A percentile compares a stretch with the other conserved stretches of the same genome.
These are phyloP conservation scores for Chiua virens DNA, from an alignment of 768 basidiomycete genomes.

Conservation along the genomic window DNA sequence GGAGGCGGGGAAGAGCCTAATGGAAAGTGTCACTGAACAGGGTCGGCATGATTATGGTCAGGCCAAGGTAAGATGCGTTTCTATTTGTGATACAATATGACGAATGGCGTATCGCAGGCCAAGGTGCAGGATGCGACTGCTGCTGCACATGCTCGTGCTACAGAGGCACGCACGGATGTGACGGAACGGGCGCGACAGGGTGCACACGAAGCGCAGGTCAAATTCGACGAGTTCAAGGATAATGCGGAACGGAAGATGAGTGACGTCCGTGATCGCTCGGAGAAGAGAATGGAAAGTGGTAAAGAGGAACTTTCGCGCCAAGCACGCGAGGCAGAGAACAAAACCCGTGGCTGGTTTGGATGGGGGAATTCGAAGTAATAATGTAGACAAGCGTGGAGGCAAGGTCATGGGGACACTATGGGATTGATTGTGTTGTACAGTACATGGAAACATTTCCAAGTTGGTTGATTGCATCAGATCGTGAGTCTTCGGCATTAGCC, in stretches of 20 bases:
- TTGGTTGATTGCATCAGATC: not conserved
- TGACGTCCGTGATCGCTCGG: constrained; percentile 25
- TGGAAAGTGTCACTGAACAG: constrained; percentile 29
- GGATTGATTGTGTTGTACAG: not conserved
- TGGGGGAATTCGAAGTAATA: constrained; percentile 36
- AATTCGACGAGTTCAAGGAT: constrained; percentile 24
- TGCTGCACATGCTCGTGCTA: constrained; percentile 15
- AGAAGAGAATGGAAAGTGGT: constrained; percentile 28
- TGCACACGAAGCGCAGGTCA: constrained; percentile 25
- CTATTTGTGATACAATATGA: not conserved
- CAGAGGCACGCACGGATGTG: constrained; percentile 26
- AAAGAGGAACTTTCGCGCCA: constrained; percentile 28
- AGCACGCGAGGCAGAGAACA: constrained; percentile 23
- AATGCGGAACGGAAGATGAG: constrained; percentile 25
- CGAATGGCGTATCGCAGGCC: constrained; percentile 3
- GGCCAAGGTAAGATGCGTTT: constrained; percentile 30
- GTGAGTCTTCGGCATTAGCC: constrained; percentile 1
- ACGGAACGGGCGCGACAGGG: constrained; percentile 24
- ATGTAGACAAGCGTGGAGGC: not conserved
- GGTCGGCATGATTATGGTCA: constrained; percentile 34
- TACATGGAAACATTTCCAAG: not conserved
- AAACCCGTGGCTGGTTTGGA: constrained; percentile 39
- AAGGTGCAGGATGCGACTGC: constrained; percentile 17
- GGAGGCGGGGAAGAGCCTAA: constrained; percentile 32
- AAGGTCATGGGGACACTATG: not conserved